These are phyloP conservation scores for Carex parvula DNA, from an alignment of 176 grass and related monocot genomes.

Conservation along the genomic window DNA sequence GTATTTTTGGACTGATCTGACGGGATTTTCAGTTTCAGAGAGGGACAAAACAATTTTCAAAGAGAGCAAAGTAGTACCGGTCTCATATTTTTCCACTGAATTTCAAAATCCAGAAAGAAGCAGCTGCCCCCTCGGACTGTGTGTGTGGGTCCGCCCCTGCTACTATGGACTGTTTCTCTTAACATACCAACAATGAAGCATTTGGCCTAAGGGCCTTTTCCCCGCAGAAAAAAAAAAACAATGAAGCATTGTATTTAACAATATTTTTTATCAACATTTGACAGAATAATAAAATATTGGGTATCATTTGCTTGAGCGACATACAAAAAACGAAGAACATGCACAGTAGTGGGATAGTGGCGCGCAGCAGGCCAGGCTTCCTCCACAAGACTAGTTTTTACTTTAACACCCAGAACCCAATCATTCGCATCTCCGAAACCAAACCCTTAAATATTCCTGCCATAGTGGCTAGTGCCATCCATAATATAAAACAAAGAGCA, in stretches of 20 bases:
- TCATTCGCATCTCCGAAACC: neutral
- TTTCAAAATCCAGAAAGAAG: too few relatives aligned
- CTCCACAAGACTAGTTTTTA: neutral
- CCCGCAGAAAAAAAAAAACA: too few relatives aligned
- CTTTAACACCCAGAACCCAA: neutral
- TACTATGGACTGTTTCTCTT: too few relatives aligned
- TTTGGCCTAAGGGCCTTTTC: too few relatives aligned
- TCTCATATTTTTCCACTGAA: too few relatives aligned
- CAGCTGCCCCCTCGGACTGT: too few relatives aligned
- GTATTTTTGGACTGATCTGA: too few relatives aligned
- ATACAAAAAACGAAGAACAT: neutral
- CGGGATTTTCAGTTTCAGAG: too few relatives aligned
- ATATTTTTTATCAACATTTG: neutral
- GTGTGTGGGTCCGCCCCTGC: too few relatives aligned
- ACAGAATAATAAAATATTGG: neutral
- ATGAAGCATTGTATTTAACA: neutral
- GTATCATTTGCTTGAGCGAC: neutral
- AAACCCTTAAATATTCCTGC: neutral
- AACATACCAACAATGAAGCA: neutral
- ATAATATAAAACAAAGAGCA: neutral
- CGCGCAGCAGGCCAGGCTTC: neutral
- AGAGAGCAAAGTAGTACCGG: too few relatives aligned
- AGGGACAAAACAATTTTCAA: too few relatives aligned
- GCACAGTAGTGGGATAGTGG: neutral
- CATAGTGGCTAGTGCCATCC: neutral